Percentiles rank a stretch among this genome's conserved stretches.
Evolutionary conservation across 306 rosid species (phyloP).

Genomic region (Mimosa pudica): DNA sequence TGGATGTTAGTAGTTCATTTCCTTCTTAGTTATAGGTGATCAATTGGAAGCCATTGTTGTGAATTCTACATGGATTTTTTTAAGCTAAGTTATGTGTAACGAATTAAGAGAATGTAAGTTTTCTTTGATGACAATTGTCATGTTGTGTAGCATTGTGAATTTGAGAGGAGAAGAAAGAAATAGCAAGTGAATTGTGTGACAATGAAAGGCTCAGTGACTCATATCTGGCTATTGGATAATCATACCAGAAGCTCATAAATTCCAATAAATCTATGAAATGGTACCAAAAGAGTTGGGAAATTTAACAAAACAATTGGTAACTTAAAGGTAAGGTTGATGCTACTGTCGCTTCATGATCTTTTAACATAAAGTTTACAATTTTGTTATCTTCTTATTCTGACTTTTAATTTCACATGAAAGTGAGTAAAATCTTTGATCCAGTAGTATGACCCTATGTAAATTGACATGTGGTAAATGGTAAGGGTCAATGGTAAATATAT

Average conservation of each 20-base stretch:
- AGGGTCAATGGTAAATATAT: too few relatives aligned
- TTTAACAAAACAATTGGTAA: constrained; percentile 65
- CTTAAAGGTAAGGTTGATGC: constrained; percentile 62
- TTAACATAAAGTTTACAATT: constrained; percentile 7
- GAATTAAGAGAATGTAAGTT: constrained; percentile 18
- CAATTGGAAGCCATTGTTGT: constrained; percentile 9
- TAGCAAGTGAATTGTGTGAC: constrained; percentile 74
- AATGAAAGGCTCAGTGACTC: constrained; percentile 75
- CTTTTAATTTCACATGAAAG: neutral
- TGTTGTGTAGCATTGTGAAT: constrained; percentile 60
- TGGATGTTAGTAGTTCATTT: neutral
- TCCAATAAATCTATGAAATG: constrained; percentile 74
- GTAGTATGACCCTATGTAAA: constrained; percentile 13
- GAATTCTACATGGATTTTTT: constrained; percentile 32
- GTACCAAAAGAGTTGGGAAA: constrained; percentile 80
- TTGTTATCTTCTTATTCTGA: constrained; percentile 26
- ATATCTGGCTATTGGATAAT: constrained; percentile 68
- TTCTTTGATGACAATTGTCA: constrained; percentile 40
- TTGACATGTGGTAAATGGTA: too few relatives aligned
- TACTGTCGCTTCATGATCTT: constrained; percentile 9
- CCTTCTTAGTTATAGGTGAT: neutral
- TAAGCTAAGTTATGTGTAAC: constrained; percentile 30
- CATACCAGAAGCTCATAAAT: constrained; percentile 76
- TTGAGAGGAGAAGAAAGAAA: constrained; percentile 73
- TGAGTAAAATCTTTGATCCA: constrained; percentile 5